Percentiles rank a stretch among this genome's conserved stretches.
Conservation (phyloP, 2,329 filamentous ascomycete genomes). For the Lomentospora prolificans region DNA sequence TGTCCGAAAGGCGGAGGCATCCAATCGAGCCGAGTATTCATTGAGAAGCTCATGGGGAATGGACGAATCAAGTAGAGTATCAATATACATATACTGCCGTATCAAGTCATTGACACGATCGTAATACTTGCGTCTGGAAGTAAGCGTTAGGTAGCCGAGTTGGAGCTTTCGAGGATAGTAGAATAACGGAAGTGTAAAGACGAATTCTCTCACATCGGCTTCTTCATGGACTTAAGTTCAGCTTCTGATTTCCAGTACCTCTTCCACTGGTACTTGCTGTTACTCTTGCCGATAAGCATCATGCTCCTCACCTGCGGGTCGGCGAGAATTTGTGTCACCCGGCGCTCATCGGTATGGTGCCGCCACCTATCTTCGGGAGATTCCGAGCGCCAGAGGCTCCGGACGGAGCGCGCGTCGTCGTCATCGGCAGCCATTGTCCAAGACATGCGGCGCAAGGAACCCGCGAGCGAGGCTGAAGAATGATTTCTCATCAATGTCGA, state of each 20-base stretch:
- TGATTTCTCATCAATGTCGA: slow-evolving; percentile 33
- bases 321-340: slow-evolving; percentile 48
- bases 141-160: background rate
- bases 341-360: slow-evolving; percentile 44
- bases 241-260: slow-evolving; percentile 76
- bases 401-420: slow-evolving; percentile 12
- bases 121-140: slow-evolving; percentile 66
- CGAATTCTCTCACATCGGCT: slow-evolving; percentile 44
- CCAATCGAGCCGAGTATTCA: slow-evolving; percentile 63
- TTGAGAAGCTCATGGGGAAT: slow-evolving; percentile 87
- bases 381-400: slow-evolving; percentile 14
- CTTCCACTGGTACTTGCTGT: slow-evolving; percentile 78
- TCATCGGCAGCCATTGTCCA: slow-evolving; percentile 7
- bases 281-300: slow-evolving; percentile 80
- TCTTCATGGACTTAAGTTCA: slow-evolving; percentile 61
- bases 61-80: slow-evolving; percentile 79
- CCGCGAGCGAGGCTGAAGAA: slow-evolving; percentile 4
- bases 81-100: slow-evolving; percentile 89
- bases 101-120: slow-evolving; percentile 81
- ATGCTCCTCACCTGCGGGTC: slow-evolving; percentile 71
- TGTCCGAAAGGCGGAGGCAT: slow-evolving; percentile 41
- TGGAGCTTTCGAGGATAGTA: background rate
- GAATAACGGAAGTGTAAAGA: slow-evolving; percentile 2
- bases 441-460: slow-evolving; percentile 4
- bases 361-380: slow-evolving; percentile 35